A percentile compares a stretch with the other conserved stretches of the same genome.
Conservation (phyloP, 106 monocot species). For the Cymbidium sinense region DNA sequence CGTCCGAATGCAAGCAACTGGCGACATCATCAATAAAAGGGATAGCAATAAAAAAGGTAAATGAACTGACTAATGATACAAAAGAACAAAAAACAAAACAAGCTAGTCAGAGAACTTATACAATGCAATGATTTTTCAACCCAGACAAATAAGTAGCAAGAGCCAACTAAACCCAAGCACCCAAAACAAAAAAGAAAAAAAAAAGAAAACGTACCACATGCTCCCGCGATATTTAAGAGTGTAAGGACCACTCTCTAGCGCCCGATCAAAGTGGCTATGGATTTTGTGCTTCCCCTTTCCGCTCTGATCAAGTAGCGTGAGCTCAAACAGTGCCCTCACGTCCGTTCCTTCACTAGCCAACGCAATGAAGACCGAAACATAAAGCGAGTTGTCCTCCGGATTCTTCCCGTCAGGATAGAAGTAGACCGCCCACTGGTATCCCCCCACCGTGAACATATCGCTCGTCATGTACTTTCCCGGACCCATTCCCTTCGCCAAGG, state of each 20-base stretch:
- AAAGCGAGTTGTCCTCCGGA: slow-evolving; percentile 57
- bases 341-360: slow-evolving; percentile 63
- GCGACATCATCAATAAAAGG: not conserved
- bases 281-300: slow-evolving; percentile 67
- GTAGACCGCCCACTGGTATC: slow-evolving; percentile 70
- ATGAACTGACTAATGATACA: not conserved
- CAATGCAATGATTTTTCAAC: not conserved
- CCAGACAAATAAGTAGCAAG: not conserved
- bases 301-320: slow-evolving; percentile 62
- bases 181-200: too few relatives aligned
- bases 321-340: slow-evolving; percentile 61
- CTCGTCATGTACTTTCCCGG: slow-evolving; percentile 59
- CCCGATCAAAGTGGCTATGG: slow-evolving; percentile 60
- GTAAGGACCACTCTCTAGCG: slow-evolving; percentile 49
- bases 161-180: not conserved
- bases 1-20: not conserved
- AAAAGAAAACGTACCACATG: slow-evolving; percentile 43
- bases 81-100: too few relatives aligned
- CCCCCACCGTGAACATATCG: slow-evolving; percentile 58
- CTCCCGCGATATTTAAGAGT: slow-evolving; percentile 54
- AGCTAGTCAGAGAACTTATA: not conserved
- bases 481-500: slow-evolving; percentile 76
- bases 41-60: not conserved
- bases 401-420: slow-evolving; percentile 81
- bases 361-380: slow-evolving; percentile 68